Percentiles rank a stretch among this genome's conserved stretches.
Conservation (phyloP, 352 stramenopile genomes). For the Globisporangium recalcitrans region DNA sequence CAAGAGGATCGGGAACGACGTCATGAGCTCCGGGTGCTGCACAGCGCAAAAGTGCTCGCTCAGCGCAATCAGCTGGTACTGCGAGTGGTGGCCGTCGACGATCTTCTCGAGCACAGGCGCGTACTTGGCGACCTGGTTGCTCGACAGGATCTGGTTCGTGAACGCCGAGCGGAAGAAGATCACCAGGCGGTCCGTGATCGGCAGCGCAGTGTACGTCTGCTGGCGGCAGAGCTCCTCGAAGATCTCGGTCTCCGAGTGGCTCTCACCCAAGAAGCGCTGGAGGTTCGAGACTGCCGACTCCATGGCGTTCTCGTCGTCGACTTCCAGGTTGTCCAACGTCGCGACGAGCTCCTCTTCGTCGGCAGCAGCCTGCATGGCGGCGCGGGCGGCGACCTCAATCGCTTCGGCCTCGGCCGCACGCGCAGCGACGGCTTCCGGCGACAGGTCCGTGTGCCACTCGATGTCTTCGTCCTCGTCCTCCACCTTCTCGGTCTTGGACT, state of each 20-base stretch:
- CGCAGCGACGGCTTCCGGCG: slow-evolving; percentile 71
- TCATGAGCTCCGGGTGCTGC: slow-evolving; percentile 69
- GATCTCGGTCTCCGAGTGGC: slow-evolving; percentile 52
- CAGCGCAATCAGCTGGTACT: slow-evolving; percentile 92
- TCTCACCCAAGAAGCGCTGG: slow-evolving; percentile 49
- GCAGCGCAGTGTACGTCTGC: slow-evolving; percentile 89
- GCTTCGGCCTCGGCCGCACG: slow-evolving; percentile 77
- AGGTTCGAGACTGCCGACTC: slow-evolving; percentile 67
- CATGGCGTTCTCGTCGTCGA: slow-evolving; percentile 83
- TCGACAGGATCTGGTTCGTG: slow-evolving; percentile 87
- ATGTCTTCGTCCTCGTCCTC: slow-evolving; percentile 66
- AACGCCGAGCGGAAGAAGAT: slow-evolving; percentile 91
- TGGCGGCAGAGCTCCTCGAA: slow-evolving; percentile 91
- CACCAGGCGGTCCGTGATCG: slow-evolving; percentile 91
- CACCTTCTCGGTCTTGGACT: slow-evolving; percentile 50
- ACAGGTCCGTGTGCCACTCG: slow-evolving; percentile 85
- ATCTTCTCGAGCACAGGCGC: slow-evolving; percentile 82
- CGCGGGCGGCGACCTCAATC: slow-evolving; percentile 70
- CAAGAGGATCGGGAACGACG: slow-evolving; percentile 91
- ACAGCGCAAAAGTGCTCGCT: slow-evolving; percentile 89
- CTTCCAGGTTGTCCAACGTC: slow-evolving; percentile 75
- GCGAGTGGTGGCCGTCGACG: slow-evolving; percentile 80
- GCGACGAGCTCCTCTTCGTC: slow-evolving; percentile 55
- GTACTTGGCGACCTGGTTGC: slow-evolving; percentile 89
- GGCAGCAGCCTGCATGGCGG: slow-evolving; percentile 54